These are phyloP conservation scores for Mallotus japonicus DNA, from an alignment of 441 rosid species.

Conservation along the genomic window DNA sequence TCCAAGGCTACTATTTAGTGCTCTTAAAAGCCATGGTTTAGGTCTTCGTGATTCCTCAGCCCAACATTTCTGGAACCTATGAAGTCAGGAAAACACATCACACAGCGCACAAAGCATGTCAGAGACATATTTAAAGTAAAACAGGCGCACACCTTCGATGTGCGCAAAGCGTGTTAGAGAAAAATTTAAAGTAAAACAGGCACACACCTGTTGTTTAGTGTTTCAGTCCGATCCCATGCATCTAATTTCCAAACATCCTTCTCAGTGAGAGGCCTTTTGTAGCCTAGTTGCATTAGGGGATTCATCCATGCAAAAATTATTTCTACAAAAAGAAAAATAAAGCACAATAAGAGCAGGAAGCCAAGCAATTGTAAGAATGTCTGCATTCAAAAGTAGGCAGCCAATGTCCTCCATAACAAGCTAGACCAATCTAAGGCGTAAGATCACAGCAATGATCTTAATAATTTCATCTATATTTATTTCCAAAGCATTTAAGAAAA, in stretches of 20 bases:
- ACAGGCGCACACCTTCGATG: slow-evolving; percentile 48
- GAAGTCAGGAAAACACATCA: slow-evolving; percentile 29
- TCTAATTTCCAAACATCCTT: slow-evolving; percentile 96
- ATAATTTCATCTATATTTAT: neutral
- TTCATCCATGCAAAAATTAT: slow-evolving; percentile 81
- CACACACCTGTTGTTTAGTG: slow-evolving; percentile 59
- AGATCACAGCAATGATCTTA: slow-evolving; percentile 10
- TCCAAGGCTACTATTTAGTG: slow-evolving; percentile 80
- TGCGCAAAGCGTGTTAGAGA: slow-evolving; percentile 20
- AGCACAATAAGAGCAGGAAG: slow-evolving; percentile 19
- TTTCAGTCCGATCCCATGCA: slow-evolving; percentile 87
- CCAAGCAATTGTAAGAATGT: slow-evolving; percentile 8
- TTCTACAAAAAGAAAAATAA: slow-evolving; percentile 39
- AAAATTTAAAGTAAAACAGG: slow-evolving; percentile 13
- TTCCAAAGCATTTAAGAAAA: slow-evolving; percentile 7
- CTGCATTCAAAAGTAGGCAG: slow-evolving; percentile 14
- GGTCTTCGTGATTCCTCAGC: slow-evolving; percentile 69
- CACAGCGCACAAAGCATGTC: slow-evolving; percentile 17
- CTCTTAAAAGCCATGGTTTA: slow-evolving; percentile 94
- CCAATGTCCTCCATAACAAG: slow-evolving; percentile 11
- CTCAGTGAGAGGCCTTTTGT: slow-evolving; percentile 85
- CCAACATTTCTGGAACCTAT: slow-evolving; percentile 88
- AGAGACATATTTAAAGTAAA: slow-evolving; percentile 17
- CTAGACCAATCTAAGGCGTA: neutral
- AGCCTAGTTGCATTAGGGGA: slow-evolving; percentile 91